Percentiles rank a stretch among this genome's conserved stretches.
Conservation (phyloP, 2,329 filamentous ascomycete species). For the Cladosporium cucumerinum region DNA sequence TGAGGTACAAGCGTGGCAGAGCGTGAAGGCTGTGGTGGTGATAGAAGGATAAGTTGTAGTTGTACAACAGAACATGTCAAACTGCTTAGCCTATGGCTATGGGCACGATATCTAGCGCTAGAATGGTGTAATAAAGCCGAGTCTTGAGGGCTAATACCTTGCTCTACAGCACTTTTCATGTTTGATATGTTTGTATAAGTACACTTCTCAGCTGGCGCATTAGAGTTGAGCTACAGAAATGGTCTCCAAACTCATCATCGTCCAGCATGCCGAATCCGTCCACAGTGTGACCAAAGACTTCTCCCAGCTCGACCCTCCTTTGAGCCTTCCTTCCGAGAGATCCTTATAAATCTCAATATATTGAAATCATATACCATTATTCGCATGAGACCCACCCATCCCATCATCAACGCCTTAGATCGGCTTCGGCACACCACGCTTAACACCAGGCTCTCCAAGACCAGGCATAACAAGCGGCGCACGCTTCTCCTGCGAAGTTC, state of each 20-base stretch:
- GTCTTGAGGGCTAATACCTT: not conserved
- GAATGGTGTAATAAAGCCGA: not conserved
- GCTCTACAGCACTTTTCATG: not conserved
- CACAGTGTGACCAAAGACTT: conserved; percentile 1
- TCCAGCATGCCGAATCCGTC: not conserved
- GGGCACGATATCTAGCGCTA: not conserved
- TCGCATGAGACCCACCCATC: not conserved
- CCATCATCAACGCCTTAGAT: not conserved
- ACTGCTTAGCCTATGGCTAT: not conserved
- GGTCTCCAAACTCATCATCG: not conserved
- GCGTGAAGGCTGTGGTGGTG: not conserved
- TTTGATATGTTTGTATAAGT: not conserved
- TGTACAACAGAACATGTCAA: not conserved
- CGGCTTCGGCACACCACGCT: conserved; percentile 25
- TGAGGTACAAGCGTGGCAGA: not conserved
- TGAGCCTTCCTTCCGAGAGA: not conserved
- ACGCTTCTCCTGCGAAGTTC: conserved; percentile 22
- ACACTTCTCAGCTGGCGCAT: not conserved
- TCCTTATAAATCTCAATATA: no score
- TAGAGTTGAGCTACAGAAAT: not conserved
- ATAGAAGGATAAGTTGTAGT: not conserved
- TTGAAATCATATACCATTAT: no score
- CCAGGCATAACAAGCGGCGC: conserved; percentile 24
- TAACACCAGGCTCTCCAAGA: conserved; percentile 26
- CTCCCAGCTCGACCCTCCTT: not conserved